Percentiles rank a stretch among this genome's conserved stretches.
Evolutionary conservation across 202 grass and related monocot species (phyloP).

Genomic region (Schoenoplectus tabernaemontani): DNA sequence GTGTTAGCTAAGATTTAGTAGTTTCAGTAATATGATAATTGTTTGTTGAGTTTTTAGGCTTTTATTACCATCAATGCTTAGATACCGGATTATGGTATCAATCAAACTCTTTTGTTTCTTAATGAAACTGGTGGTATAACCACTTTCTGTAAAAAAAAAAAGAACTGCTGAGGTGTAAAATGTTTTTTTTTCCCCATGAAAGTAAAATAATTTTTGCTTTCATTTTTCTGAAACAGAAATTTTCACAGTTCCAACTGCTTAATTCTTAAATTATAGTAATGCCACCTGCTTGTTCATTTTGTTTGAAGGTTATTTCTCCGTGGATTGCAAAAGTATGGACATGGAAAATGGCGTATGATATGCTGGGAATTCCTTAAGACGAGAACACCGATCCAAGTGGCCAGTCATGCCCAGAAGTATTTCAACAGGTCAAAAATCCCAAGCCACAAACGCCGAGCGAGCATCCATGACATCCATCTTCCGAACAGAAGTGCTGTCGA

Average conservation of each 20-base stretch:
- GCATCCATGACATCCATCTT: conserved; percentile 35
- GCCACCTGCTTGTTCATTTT: neutral
- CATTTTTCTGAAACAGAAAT: neutral
- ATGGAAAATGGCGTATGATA: conserved; percentile 39
- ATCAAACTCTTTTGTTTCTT: too few species aligned
- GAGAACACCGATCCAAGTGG: conserved; percentile 38
- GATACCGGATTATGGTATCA: too few species aligned
- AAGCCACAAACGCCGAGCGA: conserved; percentile 16
- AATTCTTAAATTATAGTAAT: neutral
- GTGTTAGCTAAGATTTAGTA: too few species aligned
- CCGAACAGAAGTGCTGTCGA: neutral
- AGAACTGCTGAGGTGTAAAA: neutral
- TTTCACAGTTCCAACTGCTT: neutral
- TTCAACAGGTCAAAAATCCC: conserved; percentile 22
- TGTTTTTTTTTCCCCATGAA: neutral
- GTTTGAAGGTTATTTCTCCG: conserved; percentile 33
- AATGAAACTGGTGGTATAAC: too few species aligned
- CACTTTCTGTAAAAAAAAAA: too few species aligned
- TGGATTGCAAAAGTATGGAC: conserved; percentile 31
- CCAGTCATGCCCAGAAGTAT: conserved; percentile 53
- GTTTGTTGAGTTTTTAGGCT: too few species aligned
- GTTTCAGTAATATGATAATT: too few species aligned
- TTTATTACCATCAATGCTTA: too few species aligned
- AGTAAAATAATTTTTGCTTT: neutral
- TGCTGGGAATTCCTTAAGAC: conserved; percentile 29